Percentiles rank a stretch among this genome's conserved stretches.
Evolutionary conservation across 129 eudicot genomes (phyloP).

Genomic region (Chrysanthemum makinoi): DNA sequence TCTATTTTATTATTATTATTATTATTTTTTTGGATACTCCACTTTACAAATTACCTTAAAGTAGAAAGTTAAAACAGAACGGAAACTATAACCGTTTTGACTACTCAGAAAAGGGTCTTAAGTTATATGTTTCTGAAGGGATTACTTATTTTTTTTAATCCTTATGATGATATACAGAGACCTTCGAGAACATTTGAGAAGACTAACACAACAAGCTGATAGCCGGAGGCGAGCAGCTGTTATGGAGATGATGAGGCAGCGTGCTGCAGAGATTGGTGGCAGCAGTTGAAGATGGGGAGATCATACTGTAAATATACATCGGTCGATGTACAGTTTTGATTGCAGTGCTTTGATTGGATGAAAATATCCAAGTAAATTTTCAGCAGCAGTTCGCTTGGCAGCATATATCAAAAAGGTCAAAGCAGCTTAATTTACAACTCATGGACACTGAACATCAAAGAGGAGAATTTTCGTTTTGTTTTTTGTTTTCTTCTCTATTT

Average conservation of each 20-base stretch:
- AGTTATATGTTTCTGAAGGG: neutral
- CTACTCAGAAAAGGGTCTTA: too few relatives aligned
- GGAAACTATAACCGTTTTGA: too few relatives aligned
- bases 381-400: constrained; percentile 15
- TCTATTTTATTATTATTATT: too few relatives aligned
- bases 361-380: constrained; percentile 21
- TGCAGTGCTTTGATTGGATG: constrained; percentile 24
- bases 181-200: constrained; percentile 66
- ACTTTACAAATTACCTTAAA: too few relatives aligned
- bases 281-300: constrained; percentile 33
- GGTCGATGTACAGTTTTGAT: constrained; percentile 33
- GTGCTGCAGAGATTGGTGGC: constrained; percentile 87
- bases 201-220: constrained; percentile 86
- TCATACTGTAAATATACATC: constrained; percentile 40
- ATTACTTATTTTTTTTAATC: neutral
- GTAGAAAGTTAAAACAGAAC: too few relatives aligned
- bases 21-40: too few relatives aligned
- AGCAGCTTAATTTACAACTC: constrained; percentile 13
- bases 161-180: constrained; percentile 45
- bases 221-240: constrained; percentile 90
- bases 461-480: neutral
- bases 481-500: neutral
- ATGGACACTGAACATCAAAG: constrained; percentile 19
- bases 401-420: constrained; percentile 12
- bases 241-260: constrained; percentile 97